Conservation (phyloP, 148 eudicot genomes). For the Gaultheria prostrata region DNA sequence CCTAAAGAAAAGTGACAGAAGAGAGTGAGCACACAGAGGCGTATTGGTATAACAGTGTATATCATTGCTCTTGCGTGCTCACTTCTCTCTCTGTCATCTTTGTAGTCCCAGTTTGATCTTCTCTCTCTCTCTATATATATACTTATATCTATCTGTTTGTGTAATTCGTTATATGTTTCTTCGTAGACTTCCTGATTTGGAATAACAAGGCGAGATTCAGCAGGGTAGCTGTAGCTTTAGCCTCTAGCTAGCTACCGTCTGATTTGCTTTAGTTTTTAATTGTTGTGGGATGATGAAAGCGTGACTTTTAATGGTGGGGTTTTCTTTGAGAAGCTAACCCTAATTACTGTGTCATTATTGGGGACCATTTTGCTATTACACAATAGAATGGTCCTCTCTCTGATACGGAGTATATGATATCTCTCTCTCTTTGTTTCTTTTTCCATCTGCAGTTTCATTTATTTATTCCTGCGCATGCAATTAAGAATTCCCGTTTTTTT, state of each 20-base stretch:
- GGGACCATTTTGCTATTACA: slow-evolving; percentile 24
- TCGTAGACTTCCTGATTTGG: background rate
- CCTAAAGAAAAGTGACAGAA: slow-evolving; percentile 51
- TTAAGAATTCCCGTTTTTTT: background rate
- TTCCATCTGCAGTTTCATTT: background rate
- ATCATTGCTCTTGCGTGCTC: slow-evolving; percentile 67
- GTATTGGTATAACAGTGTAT: slow-evolving; percentile 34
- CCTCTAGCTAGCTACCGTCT: background rate
- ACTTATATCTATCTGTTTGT: background rate
- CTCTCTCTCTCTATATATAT: background rate
- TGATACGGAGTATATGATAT: slow-evolving; percentile 8
- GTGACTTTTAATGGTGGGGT: slow-evolving; percentile 38
- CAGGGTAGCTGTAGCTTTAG: background rate
- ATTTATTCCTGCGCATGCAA: background rate
- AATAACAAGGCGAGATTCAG: background rate
- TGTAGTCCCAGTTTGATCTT: background rate
- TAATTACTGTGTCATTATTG: slow-evolving; percentile 28
- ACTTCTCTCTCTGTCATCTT: slow-evolving; percentile 65
- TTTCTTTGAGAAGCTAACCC: slow-evolving; percentile 22
- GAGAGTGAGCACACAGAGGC: slow-evolving; percentile 75
- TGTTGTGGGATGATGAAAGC: slow-evolving; percentile 20
- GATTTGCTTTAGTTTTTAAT: background rate
- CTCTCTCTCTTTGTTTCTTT: background rate
- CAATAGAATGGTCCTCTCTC: slow-evolving; percentile 20
- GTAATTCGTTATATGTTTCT: background rate